A percentile compares a stretch with the other conserved stretches of the same genome.
phyloP scores from a whole-genome alignment of 306 rosid genomes.

The Betula pendula region DNA sequence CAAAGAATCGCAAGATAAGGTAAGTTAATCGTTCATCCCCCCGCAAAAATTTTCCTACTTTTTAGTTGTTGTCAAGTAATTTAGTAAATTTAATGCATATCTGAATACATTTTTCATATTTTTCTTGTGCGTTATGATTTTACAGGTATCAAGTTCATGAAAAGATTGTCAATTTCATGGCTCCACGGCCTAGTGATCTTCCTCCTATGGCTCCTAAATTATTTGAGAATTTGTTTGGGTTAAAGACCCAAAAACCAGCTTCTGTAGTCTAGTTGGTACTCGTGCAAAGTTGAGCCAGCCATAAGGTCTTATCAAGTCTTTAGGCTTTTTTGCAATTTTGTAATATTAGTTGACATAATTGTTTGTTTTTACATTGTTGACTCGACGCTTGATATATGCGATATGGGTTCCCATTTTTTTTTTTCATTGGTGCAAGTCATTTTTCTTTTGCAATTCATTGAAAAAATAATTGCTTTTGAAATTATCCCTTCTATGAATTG shows the following conservation, averaged over 20 bases:
- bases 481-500: too few species aligned
- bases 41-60: not conserved
- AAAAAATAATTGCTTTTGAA: too few species aligned
- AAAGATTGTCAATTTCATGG: slow-evolving; percentile 81
- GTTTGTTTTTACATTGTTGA: not conserved
- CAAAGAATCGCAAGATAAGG: slow-evolving; percentile 96
- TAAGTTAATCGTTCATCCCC: slow-evolving; percentile 15
- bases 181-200: slow-evolving; percentile 51
- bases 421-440: too few species aligned
- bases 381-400: not conserved
- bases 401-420: too few species aligned
- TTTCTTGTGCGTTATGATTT: not conserved
- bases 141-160: slow-evolving; percentile 84
- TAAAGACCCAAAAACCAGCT: slow-evolving; percentile 48
- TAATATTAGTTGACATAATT: not conserved
- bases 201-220: slow-evolving; percentile 62
- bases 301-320: not conserved
- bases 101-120: slow-evolving; percentile 11
- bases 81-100: not conserved
- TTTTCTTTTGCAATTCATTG: too few species aligned
- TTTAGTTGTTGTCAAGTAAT: slow-evolving; percentile 1
- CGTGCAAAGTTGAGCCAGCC: slow-evolving; percentile 19
- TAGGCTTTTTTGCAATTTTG: slow-evolving; percentile 23
- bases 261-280: slow-evolving; percentile 36
- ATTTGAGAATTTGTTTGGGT: slow-evolving; percentile 69